These are phyloP conservation scores for Murraya koenigii DNA, from an alignment of 345 rosid genomes.

Conservation along the genomic window DNA sequence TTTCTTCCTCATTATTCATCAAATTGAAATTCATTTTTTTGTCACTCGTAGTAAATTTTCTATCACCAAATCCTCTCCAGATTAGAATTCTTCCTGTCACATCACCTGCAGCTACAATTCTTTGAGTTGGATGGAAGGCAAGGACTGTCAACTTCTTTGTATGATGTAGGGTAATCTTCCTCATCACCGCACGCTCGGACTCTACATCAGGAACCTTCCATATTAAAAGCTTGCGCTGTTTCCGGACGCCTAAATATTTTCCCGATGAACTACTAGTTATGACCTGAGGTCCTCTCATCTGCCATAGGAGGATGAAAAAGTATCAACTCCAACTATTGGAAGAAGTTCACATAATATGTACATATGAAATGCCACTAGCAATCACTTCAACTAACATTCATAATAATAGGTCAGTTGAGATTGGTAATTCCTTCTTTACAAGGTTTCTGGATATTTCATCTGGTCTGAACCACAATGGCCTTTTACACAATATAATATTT, in stretches of 20 bases:
- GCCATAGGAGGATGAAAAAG: slow-evolving; percentile 15
- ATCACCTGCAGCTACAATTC: slow-evolving; percentile 87
- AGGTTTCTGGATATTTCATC: background rate
- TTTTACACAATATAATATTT: background rate
- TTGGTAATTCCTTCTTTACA: background rate
- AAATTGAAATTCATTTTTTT: slow-evolving; percentile 23
- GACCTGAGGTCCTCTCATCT: slow-evolving; percentile 60
- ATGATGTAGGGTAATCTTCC: slow-evolving; percentile 75
- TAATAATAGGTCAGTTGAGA: background rate
- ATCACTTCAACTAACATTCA: background rate
- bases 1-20: slow-evolving; percentile 51
- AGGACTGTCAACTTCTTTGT: slow-evolving; percentile 60
- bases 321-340: background rate
- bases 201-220: slow-evolving; percentile 73
- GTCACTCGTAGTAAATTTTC: slow-evolving; percentile 35
- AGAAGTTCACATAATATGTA: background rate
- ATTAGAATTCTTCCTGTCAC: slow-evolving; percentile 83
- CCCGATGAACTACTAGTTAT: slow-evolving; percentile 65
- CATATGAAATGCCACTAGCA: background rate
- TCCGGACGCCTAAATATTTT: slow-evolving; percentile 54
- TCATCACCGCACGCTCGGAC: slow-evolving; percentile 35
- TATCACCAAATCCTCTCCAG: slow-evolving; percentile 85
- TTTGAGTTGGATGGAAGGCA: slow-evolving; percentile 85
- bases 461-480: background rate
- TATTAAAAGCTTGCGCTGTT: slow-evolving; percentile 54